A percentile compares a stretch with the other conserved stretches of the same genome.
Evolutionary conservation across 106 monocot genomes (phyloP).

Genomic region (Platanthera zijinensis): DNA sequence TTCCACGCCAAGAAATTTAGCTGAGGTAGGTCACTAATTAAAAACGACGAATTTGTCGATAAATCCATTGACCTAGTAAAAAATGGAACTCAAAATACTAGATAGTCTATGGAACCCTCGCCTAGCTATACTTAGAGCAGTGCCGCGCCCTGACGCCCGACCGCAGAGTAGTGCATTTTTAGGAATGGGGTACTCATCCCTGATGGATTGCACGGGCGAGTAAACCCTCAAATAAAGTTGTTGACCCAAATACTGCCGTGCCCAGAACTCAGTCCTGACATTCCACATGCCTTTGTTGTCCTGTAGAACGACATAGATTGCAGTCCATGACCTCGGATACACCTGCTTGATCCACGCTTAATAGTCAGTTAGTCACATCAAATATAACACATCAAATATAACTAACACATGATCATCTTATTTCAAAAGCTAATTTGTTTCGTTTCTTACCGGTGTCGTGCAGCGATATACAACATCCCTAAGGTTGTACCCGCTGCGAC

Average conservation of each 20-base stretch:
- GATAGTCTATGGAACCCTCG: background rate
- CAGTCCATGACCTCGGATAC: conserved; percentile 57
- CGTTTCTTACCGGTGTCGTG: conserved; percentile 40
- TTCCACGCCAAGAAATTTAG: background rate
- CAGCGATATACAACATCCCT: conserved; percentile 54
- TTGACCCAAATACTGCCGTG: conserved; percentile 46
- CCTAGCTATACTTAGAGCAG: conserved; percentile 6
- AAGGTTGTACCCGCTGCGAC: conserved; percentile 36
- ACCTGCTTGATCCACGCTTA: conserved; percentile 20
- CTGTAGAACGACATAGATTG: conserved; percentile 34
- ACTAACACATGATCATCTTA: background rate
- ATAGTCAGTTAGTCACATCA: background rate
- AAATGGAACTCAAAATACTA: background rate
- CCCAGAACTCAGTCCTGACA: conserved; percentile 54
- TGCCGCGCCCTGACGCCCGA: conserved; percentile 22
- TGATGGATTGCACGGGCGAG: conserved; percentile 24
- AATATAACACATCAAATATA: background rate
- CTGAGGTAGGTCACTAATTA: conserved; percentile 1
- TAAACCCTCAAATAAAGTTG: conserved; percentile 40
- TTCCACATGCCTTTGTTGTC: conserved; percentile 78
- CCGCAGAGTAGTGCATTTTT: conserved; percentile 51
- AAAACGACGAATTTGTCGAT: background rate
- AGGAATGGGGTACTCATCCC: conserved; percentile 49
- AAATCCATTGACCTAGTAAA: background rate
- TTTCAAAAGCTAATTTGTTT: background rate